phyloP scores from a whole-genome alignment of 2,329 filamentous ascomycete species.

The Fusarium brevicatenulatum region DNA sequence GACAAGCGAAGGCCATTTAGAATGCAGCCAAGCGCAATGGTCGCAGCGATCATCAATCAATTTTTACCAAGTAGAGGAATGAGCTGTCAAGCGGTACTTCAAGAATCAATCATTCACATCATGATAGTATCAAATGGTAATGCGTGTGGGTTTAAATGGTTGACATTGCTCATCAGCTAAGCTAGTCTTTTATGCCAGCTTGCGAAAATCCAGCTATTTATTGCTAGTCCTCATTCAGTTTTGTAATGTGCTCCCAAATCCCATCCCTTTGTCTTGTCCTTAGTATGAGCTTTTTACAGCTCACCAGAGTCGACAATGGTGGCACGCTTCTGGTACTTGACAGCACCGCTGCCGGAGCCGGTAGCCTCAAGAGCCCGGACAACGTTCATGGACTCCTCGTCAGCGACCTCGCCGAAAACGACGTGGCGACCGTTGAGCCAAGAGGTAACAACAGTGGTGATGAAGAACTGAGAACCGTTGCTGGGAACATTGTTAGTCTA shows the following conservation, averaged over 20 bases:
- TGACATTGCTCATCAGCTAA: constrained; percentile 37
- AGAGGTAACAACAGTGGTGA: constrained; percentile 90
- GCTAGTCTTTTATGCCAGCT: constrained; percentile 29
- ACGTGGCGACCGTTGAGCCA: constrained; percentile 88
- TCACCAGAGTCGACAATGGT: constrained; percentile 66
- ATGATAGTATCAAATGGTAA: background rate
- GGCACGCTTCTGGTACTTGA: constrained; percentile 69
- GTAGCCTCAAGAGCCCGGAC: constrained; percentile 72
- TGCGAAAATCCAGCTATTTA: constrained; percentile 27
- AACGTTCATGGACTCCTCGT: constrained; percentile 58
- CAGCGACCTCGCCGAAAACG: constrained; percentile 81
- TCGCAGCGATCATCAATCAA: constrained; percentile 8
- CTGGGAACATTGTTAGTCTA: constrained; percentile 59
- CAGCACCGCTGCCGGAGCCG: constrained; percentile 64
- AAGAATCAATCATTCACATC: constrained; percentile 1
- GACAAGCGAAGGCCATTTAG: constrained; percentile 25
- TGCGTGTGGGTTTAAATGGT: constrained; percentile 26
- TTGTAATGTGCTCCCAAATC: constrained; percentile 33
- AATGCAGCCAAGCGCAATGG: constrained; percentile 14
- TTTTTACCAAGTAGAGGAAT: background rate
- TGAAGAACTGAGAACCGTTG: constrained; percentile 98
- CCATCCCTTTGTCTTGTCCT: constrained; percentile 15
- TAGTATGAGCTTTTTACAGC: constrained; percentile 50
- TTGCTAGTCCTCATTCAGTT: constrained; percentile 35
- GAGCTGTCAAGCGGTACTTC: background rate